Conservation (phyloP, 805 yeast species). For the Candida hispaniensis region DNA sequence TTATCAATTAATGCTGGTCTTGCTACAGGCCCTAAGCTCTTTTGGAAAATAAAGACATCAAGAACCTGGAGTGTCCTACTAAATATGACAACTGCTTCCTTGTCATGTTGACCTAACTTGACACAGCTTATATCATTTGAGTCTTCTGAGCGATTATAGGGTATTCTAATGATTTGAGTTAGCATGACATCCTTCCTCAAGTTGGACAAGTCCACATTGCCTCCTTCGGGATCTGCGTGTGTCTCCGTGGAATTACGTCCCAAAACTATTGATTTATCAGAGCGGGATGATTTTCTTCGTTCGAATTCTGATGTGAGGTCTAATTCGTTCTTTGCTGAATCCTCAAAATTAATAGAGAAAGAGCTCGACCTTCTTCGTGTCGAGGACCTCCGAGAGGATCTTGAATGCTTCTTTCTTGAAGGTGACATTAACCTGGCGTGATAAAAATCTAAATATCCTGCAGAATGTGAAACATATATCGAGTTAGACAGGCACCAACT, state of each 20-base stretch:
- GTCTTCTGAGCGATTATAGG: slow-evolving; percentile 26
- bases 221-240: slow-evolving; percentile 17
- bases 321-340: no score
- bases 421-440: no score
- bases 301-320: no score
- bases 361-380: slow-evolving; percentile 19
- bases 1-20: slow-evolving; percentile 31
- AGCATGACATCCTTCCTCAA: slow-evolving; percentile 60
- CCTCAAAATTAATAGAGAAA: slow-evolving; percentile 9
- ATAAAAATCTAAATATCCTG: no score
- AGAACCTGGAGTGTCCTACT: slow-evolving; percentile 36
- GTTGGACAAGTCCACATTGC: slow-evolving; percentile 16
- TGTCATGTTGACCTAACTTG: slow-evolving; percentile 39
- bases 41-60: slow-evolving; percentile 41
- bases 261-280: slow-evolving; percentile 20
- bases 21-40: slow-evolving; percentile 27
- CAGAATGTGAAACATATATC: no score
- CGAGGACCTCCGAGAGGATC: slow-evolving; percentile 12
- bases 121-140: no score
- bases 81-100: slow-evolving; percentile 52
- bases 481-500: no score
- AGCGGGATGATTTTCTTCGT: slow-evolving; percentile 19
- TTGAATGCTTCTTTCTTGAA: slow-evolving; percentile 14
- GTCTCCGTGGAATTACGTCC: slow-evolving; percentile 25
- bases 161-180: slow-evolving; percentile 37